Conservation (phyloP, 2,329 filamentous ascomycete genomes). For the Aspergillus sp. region DNA sequence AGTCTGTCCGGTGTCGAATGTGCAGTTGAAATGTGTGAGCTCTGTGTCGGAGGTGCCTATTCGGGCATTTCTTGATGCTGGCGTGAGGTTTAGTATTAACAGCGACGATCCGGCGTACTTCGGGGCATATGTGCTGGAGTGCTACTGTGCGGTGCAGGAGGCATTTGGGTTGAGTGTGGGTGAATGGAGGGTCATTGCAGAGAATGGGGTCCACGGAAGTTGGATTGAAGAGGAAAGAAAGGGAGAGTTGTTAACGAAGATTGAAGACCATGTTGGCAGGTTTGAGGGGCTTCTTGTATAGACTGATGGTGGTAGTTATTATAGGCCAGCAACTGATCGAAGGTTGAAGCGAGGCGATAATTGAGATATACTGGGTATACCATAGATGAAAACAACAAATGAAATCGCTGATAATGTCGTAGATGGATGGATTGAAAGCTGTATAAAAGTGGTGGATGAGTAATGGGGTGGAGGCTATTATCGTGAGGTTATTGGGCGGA, state of each 20-base stretch:
- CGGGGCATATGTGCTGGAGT: conserved; percentile 71
- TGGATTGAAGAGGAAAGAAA: conserved; percentile 69
- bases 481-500: conserved; percentile 21
- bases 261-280: conserved; percentile 32
- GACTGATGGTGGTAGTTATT: no score
- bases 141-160: conserved; percentile 74
- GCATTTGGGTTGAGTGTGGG: conserved; percentile 61
- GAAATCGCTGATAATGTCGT: no score
- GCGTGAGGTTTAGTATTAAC: conserved; percentile 70
- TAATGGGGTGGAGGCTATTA: background rate
- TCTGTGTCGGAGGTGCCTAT: conserved; percentile 60
- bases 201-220: conserved; percentile 64
- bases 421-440: background rate
- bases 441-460: background rate
- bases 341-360: no score
- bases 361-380: no score
- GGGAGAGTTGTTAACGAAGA: conserved; percentile 49
- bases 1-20: conserved; percentile 72
- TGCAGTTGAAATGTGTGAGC: conserved; percentile 59
- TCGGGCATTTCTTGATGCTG: conserved; percentile 60
- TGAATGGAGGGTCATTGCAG: conserved; percentile 68
- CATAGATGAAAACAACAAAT: no score
- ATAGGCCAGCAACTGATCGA: no score
- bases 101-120: conserved; percentile 76
- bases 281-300: conserved; percentile 11